Base-by-base conservation (phyloP, 148 eudicot species). In the Silene uniflora region DNA sequence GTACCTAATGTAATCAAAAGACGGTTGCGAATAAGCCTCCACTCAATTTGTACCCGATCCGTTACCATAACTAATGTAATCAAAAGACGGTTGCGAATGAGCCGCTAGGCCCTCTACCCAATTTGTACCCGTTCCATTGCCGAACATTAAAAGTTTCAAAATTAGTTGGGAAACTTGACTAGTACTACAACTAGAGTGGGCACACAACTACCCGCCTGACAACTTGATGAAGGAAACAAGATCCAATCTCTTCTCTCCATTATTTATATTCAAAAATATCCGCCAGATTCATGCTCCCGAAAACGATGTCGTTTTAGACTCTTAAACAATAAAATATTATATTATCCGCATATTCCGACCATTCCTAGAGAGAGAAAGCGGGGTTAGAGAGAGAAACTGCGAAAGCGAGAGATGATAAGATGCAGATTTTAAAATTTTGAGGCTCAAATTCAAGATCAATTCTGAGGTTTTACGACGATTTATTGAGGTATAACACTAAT, bases 271-370 rank as follows among this genome's bases (percentile, higher is more conserved):
- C 6, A 66, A 66, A 13, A 66, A 66, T 35, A 66, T 66, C 69
- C 47, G 69, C 69, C 69, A 66, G 69, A 66, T 66, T 66, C 21
- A 66, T 3, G 22, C 47, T 35, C 69, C 47, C 47, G 2, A 66
- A 66, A 17, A 66, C 69, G 69, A 10, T 18, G 69, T 19, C 69
- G 69, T 66, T 66, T 66, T 16, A 65, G n/a, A 19, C 47, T 21
- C 22, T 2, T 7, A 4, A 27, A 9, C 32, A 32, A 10, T 29
- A 14, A 16, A 25, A 61, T 61, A 62, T 62, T 7, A 19, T 17
- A 66, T 29, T 66, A 39, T 32, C 69, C 69, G 69, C 14, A 66
- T 66, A 66, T 66, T 35, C 47, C 69, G 69, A 66, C 49, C 21
- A 66, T 44, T 66, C 0, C 14, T 39, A 29, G 21, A 29, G 69